Evolutionary conservation across 352 stramenopile species (phyloP).

Genomic region (Aphanomyces stellatus): DNA sequence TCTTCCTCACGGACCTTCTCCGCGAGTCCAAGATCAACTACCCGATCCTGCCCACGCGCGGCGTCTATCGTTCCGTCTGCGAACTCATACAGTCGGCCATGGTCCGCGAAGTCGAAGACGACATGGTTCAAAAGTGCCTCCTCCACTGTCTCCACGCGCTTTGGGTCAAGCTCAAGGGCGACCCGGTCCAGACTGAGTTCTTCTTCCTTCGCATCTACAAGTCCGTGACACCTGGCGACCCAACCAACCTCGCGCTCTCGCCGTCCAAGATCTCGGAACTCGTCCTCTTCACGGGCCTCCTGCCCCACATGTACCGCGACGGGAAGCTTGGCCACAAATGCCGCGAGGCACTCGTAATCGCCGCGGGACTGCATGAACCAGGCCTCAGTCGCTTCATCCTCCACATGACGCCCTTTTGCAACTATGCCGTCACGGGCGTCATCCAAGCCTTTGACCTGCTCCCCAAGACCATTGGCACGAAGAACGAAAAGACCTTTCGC

Average conservation of each 20-base stretch:
- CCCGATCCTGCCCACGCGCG: conserved; percentile 66
- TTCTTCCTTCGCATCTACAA: conserved; percentile 71
- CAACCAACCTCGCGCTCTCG: conserved; percentile 27
- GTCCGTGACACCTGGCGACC: conserved; percentile 29
- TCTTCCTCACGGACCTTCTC: conserved; percentile 72
- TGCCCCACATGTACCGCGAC: conserved; percentile 79
- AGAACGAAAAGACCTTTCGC: conserved; percentile 16
- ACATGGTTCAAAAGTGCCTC: conserved; percentile 74
- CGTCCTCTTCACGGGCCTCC: conserved; percentile 69
- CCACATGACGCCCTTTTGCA: conserved; percentile 78
- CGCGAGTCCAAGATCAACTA: conserved; percentile 66
- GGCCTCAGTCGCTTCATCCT: conserved; percentile 75
- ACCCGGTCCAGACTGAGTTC: conserved; percentile 82
- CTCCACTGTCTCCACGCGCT: conserved; percentile 72
- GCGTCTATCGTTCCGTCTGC: conserved; percentile 73
- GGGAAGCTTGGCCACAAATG: conserved; percentile 78
- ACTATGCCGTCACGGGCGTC: conserved; percentile 78
- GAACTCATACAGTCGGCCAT: conserved; percentile 71
- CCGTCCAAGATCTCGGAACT: conserved; percentile 57
- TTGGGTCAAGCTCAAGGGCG: conserved; percentile 77
- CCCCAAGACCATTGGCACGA: conserved; percentile 45
- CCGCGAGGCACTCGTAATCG: conserved; percentile 74
- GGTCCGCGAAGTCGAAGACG: conserved; percentile 71
- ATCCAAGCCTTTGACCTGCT: conserved; percentile 74
- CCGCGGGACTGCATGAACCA: conserved; percentile 61